Conservation (phyloP, 78 protist genomes). For the Dictyostelium purpureum region DNA sequence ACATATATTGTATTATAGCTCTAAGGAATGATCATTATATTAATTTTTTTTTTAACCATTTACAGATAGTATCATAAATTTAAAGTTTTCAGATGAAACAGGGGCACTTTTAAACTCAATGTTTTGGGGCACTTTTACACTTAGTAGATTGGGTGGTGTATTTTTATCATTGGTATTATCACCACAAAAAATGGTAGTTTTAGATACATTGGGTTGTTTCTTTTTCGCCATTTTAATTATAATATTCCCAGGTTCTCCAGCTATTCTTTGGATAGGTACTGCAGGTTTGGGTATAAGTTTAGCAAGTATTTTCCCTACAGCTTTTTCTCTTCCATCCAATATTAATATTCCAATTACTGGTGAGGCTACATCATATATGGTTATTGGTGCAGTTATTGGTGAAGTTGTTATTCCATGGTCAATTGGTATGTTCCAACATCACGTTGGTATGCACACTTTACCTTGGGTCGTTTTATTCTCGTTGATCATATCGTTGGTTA, state of each 20-base stretch:
- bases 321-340: conserved; percentile 41
- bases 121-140: conserved; percentile 65
- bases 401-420: conserved; percentile 36
- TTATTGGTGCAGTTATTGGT: conserved; percentile 48
- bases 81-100: not conserved
- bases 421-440: conserved; percentile 37
- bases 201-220: conserved; percentile 58
- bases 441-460: not conserved
- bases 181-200: conserved; percentile 65
- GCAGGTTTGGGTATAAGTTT: conserved; percentile 50
- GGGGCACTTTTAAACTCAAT: conserved; percentile 46
- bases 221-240: conserved; percentile 33
- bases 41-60: not conserved
- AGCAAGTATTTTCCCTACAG: conserved; percentile 64
- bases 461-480: conserved; percentile 31
- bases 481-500: not conserved
- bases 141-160: conserved; percentile 58
- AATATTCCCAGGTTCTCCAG: not conserved
- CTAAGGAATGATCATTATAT: not conserved
- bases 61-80: not conserved
- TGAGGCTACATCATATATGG: conserved; percentile 58
- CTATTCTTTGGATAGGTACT: conserved; percentile 36
- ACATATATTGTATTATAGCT: not conserved
- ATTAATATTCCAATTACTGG: conserved; percentile 30
- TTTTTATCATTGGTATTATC: conserved; percentile 32